Evolutionary conservation across 371 early-diverging fungal species (phyloP), one percentile per base, ranked within the genome.

Genomic region (Vairimorpha necatrix): DNA sequence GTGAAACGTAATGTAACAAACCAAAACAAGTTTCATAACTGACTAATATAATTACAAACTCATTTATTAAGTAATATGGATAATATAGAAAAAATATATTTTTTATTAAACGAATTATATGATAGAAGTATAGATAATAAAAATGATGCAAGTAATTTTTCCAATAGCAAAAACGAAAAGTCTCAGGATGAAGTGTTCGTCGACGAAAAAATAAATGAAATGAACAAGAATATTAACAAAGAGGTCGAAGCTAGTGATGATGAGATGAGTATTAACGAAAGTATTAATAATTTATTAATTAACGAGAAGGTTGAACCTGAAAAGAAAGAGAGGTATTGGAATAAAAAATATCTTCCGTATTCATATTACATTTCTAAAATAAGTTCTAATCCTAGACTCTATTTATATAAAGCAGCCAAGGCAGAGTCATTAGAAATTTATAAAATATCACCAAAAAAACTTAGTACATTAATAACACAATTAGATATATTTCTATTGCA

Each of bases 391-490:
- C 26, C 3, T 30, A 69, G 56, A 34, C 42, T 26, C 2, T 69
- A 56, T 63, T n/a, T 42, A 20, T 13, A 47, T n/a, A 72, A 63
- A n/a, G 46, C 46, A 2, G 26, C 2, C n/a, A 34, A 47, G 26
- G 62, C 72, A 20, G 72, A 72, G 38, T 28, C 30, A 11, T 46
- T 30, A 24, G 54, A 72, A 30, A 26, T 72, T 28, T 72, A 42
- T 42, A 33, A 63, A 18, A 72, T 72, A 28, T 28, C 47, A 18
- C 72, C 72, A 3, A 48, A 26, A 36, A 62, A 39, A 18, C 62
- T 72, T 13, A 33, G 60, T 24, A 67, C 54, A 16, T 32, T 56
- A 13, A 2, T 75, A 38, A 75, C 67, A 1, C 26, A 33, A 13
- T 28, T 75, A 32, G 75, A 75, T 48, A 26, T 75, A 20, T 18